A percentile compares a stretch with the other conserved stretches of the same genome.
Evolutionary conservation across 768 basidiomycete genomes (phyloP).

Genomic region (Rhodotorula paludigena): DNA sequence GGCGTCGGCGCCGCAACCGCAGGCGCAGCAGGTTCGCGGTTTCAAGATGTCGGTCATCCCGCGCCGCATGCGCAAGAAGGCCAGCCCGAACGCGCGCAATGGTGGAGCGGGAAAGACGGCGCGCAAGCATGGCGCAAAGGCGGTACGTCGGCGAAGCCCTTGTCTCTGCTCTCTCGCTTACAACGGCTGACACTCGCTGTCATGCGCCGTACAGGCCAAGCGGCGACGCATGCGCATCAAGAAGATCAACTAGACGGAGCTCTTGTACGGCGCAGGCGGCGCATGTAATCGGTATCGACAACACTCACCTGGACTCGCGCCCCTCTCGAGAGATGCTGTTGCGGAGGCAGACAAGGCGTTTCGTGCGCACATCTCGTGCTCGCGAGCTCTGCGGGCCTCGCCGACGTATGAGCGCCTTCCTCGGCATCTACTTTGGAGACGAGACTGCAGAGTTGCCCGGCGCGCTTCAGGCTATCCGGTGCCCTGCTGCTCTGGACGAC

Average conservation of each 20-base stretch:
- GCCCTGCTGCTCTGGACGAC: too few species aligned
- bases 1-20: not conserved
- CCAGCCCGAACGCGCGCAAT: conserved; percentile 19
- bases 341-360: too few species aligned
- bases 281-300: too few species aligned
- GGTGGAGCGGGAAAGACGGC: conserved; percentile 25
- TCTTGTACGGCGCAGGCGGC: too few species aligned
- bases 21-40: conserved; percentile 2
- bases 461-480: too few species aligned
- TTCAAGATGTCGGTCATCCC: conserved; percentile 38
- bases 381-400: too few species aligned
- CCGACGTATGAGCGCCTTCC: too few species aligned
- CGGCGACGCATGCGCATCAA: conserved; percentile 18
- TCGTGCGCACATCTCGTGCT: too few species aligned
- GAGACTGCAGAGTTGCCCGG: too few species aligned
- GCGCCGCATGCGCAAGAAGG: conserved; percentile 12
- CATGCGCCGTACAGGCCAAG: conserved; percentile 15
- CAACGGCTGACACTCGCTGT: not conserved
- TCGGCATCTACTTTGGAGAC: too few species aligned
- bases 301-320: too few species aligned
- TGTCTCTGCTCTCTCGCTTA: not conserved
- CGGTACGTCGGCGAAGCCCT: not conserved
- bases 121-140: conserved; percentile 5
- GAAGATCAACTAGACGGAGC: conserved; percentile 22
- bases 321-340: too few species aligned